Conservation (phyloP, 768 basidiomycete species). For the Termitomyces sp. region DNA sequence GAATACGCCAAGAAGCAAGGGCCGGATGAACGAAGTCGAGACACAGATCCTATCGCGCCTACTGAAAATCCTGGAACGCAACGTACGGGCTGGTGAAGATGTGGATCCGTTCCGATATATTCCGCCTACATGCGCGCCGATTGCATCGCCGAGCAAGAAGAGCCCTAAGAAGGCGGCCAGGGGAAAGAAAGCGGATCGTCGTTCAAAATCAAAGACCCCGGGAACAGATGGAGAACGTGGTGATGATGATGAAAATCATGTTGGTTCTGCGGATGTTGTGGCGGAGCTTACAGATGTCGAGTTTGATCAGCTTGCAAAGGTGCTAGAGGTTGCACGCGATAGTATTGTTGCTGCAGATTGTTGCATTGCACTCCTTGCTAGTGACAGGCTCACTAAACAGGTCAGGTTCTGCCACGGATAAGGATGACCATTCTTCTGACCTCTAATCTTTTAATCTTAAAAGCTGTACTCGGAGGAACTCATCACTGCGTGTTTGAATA, state of each 20-base stretch:
- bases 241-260: conserved; percentile 22
- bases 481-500: conserved; percentile 69
- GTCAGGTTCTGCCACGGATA: conserved; percentile 28
- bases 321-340: conserved; percentile 60
- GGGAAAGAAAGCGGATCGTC: conserved; percentile 30
- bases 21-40: conserved; percentile 66
- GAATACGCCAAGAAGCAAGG: conserved; percentile 45
- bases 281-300: conserved; percentile 36
- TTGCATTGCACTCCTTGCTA: conserved; percentile 69
- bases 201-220: conserved; percentile 41
- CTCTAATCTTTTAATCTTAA: not conserved
- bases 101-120: conserved; percentile 58
- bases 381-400: conserved; percentile 82
- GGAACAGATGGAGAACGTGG: conserved; percentile 25
- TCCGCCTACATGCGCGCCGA: conserved; percentile 15
- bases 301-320: conserved; percentile 43
- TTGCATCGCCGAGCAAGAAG: conserved; percentile 46
- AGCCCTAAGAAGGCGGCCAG: conserved; percentile 36
- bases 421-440: not conserved
- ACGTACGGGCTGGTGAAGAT: conserved; percentile 70
- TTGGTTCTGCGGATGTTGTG: conserved; percentile 12
- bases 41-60: conserved; percentile 54
- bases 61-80: conserved; percentile 75
- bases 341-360: conserved; percentile 83
- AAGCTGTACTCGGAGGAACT: conserved; percentile 94